These are phyloP conservation scores for Ceratorhiza oryzae-sativae DNA, from an alignment of 1,284 basidiomycete species.

Conservation along the genomic window DNA sequence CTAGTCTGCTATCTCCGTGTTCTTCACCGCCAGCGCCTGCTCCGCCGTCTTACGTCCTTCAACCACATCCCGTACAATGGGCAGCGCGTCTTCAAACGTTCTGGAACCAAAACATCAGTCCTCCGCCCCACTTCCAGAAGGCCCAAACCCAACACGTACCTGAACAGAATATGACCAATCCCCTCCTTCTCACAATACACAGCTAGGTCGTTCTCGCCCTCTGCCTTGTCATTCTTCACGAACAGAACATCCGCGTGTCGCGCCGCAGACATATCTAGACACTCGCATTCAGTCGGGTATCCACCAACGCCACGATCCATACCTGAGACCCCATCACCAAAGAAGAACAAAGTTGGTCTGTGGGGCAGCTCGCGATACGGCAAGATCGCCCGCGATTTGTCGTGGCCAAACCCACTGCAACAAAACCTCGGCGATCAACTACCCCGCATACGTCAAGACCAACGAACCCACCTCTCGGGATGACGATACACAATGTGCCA, in stretches of 20 bases:
- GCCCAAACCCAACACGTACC: conserved; percentile 49
- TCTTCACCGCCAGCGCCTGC: conserved; percentile 49
- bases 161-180: conserved; percentile 73
- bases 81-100: conserved; percentile 64
- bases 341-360: conserved; percentile 88
- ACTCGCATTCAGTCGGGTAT: conserved; percentile 53
- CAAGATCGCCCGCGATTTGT: conserved; percentile 90
- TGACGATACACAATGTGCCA: conserved; percentile 91
- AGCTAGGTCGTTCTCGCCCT: conserved; percentile 85
- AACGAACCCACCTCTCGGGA: conserved; percentile 70
- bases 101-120: not conserved
- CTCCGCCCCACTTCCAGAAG: not conserved
- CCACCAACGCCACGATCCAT: conserved; percentile 77
- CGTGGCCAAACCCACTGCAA: conserved; percentile 82
- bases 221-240: conserved; percentile 76
- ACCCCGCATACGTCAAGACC: not conserved
- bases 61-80: conserved; percentile 70
- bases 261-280: conserved; percentile 85
- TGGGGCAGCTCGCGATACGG: conserved; percentile 76
- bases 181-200: conserved; percentile 74
- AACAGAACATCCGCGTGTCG: conserved; percentile 89
- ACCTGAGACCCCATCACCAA: conserved; percentile 94
- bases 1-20: conserved; percentile 38
- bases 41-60: conserved; percentile 54
- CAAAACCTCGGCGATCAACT: not conserved